Evolutionary conservation across 2,329 filamentous ascomycete species (phyloP).

Genomic region (Colletotrichum musicola): DNA sequence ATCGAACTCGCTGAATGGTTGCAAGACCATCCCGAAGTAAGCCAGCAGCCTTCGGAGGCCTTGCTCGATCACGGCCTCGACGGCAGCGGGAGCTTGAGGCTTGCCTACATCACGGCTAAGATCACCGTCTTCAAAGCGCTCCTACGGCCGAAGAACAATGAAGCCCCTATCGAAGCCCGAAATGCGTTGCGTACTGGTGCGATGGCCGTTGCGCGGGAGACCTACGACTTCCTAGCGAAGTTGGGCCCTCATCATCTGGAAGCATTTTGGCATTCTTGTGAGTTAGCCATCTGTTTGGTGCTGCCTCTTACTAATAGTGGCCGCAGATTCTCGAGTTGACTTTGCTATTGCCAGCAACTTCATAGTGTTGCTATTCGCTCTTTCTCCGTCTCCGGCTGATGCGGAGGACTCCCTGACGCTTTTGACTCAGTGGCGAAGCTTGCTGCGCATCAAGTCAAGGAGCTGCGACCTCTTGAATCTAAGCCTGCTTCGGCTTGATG

Average conservation of each 20-base stretch:
- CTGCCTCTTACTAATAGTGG: too few relatives aligned
- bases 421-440: constrained; percentile 20
- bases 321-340: constrained; percentile 30
- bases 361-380: constrained; percentile 15
- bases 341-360: constrained; percentile 33
- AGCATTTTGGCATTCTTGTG: constrained; percentile 33
- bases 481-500: constrained; percentile 19
- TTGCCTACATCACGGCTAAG: constrained; percentile 27
- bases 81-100: constrained; percentile 17
- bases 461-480: constrained; percentile 29
- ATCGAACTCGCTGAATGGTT: constrained; percentile 29
- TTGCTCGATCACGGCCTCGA: constrained; percentile 7
- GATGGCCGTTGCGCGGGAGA: constrained; percentile 25
- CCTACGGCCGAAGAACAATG: constrained; percentile 13
- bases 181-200: constrained; percentile 15
- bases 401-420: constrained; percentile 15
- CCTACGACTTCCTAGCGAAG: constrained; percentile 24
- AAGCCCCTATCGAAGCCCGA: constrained; percentile 16
- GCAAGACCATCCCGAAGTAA: constrained; percentile 15
- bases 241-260: constrained; percentile 24
- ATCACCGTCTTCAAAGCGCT: constrained; percentile 21
- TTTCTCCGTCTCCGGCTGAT: neutral
- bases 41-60: constrained; percentile 1
- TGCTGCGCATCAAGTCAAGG: constrained; percentile 32
- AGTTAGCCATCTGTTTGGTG: rapidly evolving